Base-by-base conservation (phyloP, 1,284 basidiomycete species). In the Takashimella koratensis region DNA sequence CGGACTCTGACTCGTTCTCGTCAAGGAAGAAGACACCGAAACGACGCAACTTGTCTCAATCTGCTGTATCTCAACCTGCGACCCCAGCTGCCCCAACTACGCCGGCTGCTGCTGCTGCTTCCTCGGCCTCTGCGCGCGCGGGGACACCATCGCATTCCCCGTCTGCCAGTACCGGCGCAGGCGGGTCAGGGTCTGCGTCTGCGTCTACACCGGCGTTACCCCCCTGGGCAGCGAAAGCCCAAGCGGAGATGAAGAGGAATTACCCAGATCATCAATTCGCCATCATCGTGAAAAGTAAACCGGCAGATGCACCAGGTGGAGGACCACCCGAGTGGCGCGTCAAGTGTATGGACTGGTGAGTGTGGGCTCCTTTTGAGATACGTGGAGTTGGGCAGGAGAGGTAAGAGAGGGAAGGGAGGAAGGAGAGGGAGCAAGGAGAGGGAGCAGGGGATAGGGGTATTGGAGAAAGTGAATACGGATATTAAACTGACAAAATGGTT, bases 181-280 rank as follows among this genome's bases (percentile, higher is more conserved):
- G 13, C 27, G 8, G 43, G 44, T 11, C n/a, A n/a, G n/a, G n/a
- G n/a, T n/a, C n/a, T n/a, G 26, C 50, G 5, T 30, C 50, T 3
- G 13, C 40, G 26, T 40, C 43, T 21, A 24, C 41, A 13, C 47
- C 50, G 4, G 40, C 26, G 74, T 79, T 81, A 36, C 91, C 91
- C 0, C 71, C 78, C 26, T 94, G 92, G 90, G 77, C 92, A 21
- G 76, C 78, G 22, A 67, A 70, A 25, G 85, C 87, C 4, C 81
- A 87, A 58, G 78, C 81, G 43, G 80, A 78, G 1, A 83, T 92
- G 77, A 84, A 86, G 66, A 71, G 75, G 13, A 83, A 81, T 73
- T 95, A 91, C 70, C 86, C 87, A 2, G 82, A 89, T 57, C 93
- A 98, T 71, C 83, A 76, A 50, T 92, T 98, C 67, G 86, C 87